phyloP scores from a whole-genome alignment of 2,329 filamentous ascomycete genomes.

The Cryphonectria radicalis region DNA sequence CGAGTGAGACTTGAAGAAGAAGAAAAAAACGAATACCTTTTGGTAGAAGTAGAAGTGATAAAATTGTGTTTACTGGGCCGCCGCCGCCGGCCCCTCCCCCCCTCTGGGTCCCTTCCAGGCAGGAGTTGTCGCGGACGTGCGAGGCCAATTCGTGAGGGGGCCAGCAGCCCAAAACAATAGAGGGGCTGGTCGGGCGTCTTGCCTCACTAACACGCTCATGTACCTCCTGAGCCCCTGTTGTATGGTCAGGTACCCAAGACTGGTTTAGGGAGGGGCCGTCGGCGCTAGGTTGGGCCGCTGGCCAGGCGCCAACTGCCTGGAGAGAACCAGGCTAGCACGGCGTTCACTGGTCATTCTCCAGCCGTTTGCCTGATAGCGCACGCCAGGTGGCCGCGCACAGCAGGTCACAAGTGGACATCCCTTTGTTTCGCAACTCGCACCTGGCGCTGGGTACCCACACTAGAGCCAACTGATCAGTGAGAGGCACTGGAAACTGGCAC shows the following conservation, averaged over 20 bases:
- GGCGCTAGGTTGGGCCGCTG: neutral
- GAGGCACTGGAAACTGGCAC: neutral
- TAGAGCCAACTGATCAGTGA: neutral
- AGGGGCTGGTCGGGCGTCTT: neutral
- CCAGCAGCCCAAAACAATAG: conserved; percentile 8
- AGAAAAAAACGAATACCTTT: neutral
- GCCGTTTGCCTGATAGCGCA: neutral
- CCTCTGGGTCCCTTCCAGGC: neutral
- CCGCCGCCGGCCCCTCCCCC: no score
- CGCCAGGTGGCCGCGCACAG: neutral
- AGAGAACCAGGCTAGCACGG: neutral
- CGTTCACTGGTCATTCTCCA: neutral
- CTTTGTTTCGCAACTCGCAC: conserved; percentile 8
- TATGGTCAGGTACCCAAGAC: neutral
- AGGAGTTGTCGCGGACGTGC: neutral
- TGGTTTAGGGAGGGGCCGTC: neutral
- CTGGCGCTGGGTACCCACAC: neutral
- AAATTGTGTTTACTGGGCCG: neutral
- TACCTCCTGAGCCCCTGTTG: neutral
- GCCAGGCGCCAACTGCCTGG: neutral
- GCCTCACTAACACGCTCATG: neutral
- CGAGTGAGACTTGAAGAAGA: neutral
- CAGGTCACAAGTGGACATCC: conserved; percentile 3
- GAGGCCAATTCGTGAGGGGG: neutral
- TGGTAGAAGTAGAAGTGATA: neutral